A percentile compares a stretch with the other conserved stretches of the same genome.
Conservation (phyloP, 1,284 basidiomycete species). For the Sporisorium exsertum region DNA sequence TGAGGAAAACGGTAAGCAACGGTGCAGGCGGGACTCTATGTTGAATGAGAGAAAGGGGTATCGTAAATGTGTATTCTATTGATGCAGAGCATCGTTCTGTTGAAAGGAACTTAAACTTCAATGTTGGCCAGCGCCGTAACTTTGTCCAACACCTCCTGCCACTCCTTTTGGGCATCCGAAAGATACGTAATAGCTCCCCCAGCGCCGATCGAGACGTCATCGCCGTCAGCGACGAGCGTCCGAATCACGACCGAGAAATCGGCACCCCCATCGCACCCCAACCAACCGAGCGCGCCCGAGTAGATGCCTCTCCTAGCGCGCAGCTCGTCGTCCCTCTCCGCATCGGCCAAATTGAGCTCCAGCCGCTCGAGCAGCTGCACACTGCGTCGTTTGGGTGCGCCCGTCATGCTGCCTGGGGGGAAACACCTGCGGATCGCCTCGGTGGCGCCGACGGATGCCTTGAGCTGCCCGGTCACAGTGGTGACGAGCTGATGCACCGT, state of each 20-base stretch:
- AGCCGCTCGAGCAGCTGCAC: slow-evolving; percentile 88
- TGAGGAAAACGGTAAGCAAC: not conserved
- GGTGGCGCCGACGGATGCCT: slow-evolving; percentile 73
- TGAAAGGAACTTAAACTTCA: slow-evolving; percentile 22
- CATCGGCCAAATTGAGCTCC: slow-evolving; percentile 72
- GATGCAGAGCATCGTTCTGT: slow-evolving; percentile 9
- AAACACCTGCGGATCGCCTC: slow-evolving; percentile 80
- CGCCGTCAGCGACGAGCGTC: slow-evolving; percentile 84
- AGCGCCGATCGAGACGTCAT: slow-evolving; percentile 77
- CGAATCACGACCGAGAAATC: slow-evolving; percentile 97
- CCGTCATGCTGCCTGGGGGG: slow-evolving; percentile 89
- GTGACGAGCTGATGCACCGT: slow-evolving; percentile 97
- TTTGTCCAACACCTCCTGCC: slow-evolving; percentile 93
- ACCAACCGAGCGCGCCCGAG: slow-evolving; percentile 87
- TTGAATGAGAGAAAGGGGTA: slow-evolving; percentile 18
- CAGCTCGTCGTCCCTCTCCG: slow-evolving; percentile 29
- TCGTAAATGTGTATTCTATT: not conserved
- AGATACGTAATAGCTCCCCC: slow-evolving; percentile 96
- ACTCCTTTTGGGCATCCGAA: slow-evolving; percentile 86
- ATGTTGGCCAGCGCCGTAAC: slow-evolving; percentile 60
- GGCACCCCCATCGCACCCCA: slow-evolving; percentile 86
- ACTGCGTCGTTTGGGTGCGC: slow-evolving; percentile 93
- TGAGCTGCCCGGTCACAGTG: slow-evolving; percentile 77
- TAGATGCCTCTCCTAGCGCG: slow-evolving; percentile 77
- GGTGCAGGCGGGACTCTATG: not conserved